These are phyloP conservation scores for Penicillium goetzii DNA, from an alignment of 495 filamentous ascomycete genomes.

Conservation along the genomic window DNA sequence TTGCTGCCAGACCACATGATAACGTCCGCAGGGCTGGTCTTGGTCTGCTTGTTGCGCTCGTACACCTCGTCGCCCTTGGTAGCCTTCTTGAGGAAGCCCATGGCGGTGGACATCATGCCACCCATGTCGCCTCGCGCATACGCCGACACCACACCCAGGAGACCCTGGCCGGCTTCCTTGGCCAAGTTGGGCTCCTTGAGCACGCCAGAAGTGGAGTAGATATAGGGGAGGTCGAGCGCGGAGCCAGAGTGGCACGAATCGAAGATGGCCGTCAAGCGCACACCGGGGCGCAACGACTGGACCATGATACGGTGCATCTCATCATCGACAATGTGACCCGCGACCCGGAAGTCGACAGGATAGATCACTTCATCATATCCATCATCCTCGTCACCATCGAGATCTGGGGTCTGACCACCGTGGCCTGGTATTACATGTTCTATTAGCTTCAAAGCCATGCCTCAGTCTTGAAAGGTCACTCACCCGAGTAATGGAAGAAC, in stretches of 20 bases:
- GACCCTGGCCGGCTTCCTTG: conserved; percentile 94
- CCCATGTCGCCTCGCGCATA: conserved; percentile 91
- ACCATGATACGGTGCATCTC: conserved; percentile 99
- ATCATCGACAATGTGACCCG: conserved; percentile 95
- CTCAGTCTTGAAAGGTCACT: conserved; percentile 26
- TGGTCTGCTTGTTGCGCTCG: conserved; percentile 79
- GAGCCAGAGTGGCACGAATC: conserved; percentile 99
- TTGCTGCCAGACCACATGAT: conserved; percentile 98
- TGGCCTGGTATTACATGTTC: conserved; percentile 62
- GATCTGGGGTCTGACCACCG: conserved; percentile 94
- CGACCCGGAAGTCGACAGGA: conserved; percentile 87
- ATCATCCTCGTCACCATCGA: conserved; percentile 92
- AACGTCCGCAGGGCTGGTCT: conserved; percentile 93
- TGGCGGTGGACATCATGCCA: conserved; percentile 75
- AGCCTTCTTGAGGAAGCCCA: conserved; percentile 93
- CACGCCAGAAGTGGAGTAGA: conserved; percentile 92
- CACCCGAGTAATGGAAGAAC: conserved; percentile 98
- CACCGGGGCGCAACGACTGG: conserved; percentile 74
- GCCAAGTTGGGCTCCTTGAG: conserved; percentile 98
- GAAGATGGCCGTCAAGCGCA: conserved; percentile 95
- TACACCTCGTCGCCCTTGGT: conserved; percentile 81
- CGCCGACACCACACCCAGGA: conserved; percentile 84
- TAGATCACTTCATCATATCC: conserved; percentile 99
- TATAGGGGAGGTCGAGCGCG: conserved; percentile 92
- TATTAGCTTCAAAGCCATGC: conserved; percentile 5